These are phyloP conservation scores for Solanum ossicruentum DNA, from an alignment of 257 asterid genomes.

Conservation along the genomic window DNA sequence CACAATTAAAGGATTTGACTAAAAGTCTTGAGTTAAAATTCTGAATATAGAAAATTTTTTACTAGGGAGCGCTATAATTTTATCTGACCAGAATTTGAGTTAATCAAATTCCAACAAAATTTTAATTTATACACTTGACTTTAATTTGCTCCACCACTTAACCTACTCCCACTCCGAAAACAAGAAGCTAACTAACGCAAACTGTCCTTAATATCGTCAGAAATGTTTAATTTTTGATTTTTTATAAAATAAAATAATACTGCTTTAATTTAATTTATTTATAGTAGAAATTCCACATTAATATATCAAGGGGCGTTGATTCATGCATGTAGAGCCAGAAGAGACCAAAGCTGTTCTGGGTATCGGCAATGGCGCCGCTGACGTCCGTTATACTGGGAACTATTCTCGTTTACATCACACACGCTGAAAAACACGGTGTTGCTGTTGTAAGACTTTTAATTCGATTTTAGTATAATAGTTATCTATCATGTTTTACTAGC, in stretches of 20 bases:
- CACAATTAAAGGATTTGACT: no score
- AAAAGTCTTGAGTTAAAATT: no score
- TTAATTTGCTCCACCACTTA: background rate
- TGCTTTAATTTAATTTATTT: background rate
- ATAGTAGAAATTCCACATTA: background rate
- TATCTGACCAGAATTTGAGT: background rate
- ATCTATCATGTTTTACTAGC: no score
- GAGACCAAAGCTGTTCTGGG: conserved; percentile 68
- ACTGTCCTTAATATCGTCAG: background rate
- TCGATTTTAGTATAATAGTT: background rate
- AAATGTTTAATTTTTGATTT: background rate
- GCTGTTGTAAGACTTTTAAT: conserved; percentile 47
- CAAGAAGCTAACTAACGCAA: background rate
- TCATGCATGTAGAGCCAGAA: conserved; percentile 59
- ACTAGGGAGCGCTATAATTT: no score
- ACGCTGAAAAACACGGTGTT: conserved; percentile 87
- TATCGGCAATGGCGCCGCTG: conserved; percentile 91
- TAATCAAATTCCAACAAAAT: background rate
- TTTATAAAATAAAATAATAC: background rate
- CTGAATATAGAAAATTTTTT: no score
- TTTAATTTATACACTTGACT: background rate
- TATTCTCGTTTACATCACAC: conserved; percentile 67
- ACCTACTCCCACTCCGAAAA: background rate
- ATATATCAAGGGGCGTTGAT: background rate
- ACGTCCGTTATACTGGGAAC: conserved; percentile 74